Conservation (phyloP, 2,329 filamentous ascomycete species). For the Neonectria magnoliae region DNA sequence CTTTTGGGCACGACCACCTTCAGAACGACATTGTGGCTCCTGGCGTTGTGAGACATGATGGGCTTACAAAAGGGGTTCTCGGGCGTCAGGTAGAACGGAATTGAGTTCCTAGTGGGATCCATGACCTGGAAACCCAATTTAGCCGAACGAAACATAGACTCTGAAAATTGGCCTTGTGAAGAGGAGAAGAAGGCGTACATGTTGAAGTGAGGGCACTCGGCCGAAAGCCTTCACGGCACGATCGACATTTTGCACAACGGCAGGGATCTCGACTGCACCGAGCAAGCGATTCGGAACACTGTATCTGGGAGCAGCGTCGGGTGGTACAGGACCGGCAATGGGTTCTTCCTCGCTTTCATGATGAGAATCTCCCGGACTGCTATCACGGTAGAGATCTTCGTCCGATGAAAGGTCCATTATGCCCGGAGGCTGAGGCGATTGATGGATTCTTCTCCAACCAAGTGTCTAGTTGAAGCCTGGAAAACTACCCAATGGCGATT, state of each 20-base stretch:
- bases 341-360: slow-evolving; percentile 15
- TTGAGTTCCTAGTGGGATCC: slow-evolving; percentile 59
- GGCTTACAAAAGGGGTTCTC: slow-evolving; percentile 83
- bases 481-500: background rate
- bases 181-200: slow-evolving; percentile 44
- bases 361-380: slow-evolving; percentile 32
- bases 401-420: slow-evolving; percentile 22
- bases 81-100: slow-evolving; percentile 80
- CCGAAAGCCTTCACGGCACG: slow-evolving; percentile 56
- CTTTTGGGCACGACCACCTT: slow-evolving; percentile 87
- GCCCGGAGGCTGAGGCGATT: background rate
- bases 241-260: slow-evolving; percentile 56
- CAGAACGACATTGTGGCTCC: slow-evolving; percentile 85
- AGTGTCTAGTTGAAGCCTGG: background rate
- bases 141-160: background rate
- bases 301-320: slow-evolving; percentile 47
- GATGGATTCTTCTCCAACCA: background rate
- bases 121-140: slow-evolving; percentile 52
- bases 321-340: slow-evolving; percentile 6
- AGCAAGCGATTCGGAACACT: slow-evolving; percentile 48
- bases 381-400: slow-evolving; percentile 32
- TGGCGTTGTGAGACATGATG: slow-evolving; percentile 77
- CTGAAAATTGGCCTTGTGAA: background rate
- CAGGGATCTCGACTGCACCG: slow-evolving; percentile 56
- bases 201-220: slow-evolving; percentile 49